Evolutionary conservation across 1,284 basidiomycete genomes (phyloP).

Genomic region (Kwoniella shivajii): DNA sequence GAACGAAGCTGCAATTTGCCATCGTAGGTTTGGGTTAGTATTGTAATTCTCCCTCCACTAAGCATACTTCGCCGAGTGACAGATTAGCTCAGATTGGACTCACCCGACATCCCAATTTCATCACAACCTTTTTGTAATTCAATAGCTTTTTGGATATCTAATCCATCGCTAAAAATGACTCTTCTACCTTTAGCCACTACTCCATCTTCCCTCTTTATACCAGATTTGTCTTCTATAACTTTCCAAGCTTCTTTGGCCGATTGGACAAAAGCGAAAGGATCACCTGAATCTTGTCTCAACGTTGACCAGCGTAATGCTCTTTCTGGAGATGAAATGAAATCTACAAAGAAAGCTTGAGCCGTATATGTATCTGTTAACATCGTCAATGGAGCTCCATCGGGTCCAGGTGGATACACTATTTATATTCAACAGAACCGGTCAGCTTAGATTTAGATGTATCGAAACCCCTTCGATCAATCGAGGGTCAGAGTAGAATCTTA

Average conservation of each 20-base stretch:
- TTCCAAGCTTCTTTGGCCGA: slow-evolving; percentile 67
- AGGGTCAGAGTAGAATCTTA: neutral
- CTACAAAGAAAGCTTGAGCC: slow-evolving; percentile 76
- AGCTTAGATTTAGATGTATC: neutral
- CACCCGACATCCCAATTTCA: slow-evolving; percentile 72
- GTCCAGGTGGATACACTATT: slow-evolving; percentile 62
- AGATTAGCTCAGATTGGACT: slow-evolving; percentile 22
- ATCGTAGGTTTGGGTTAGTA: too few species aligned
- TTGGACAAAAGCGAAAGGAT: slow-evolving; percentile 75
- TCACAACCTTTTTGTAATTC: slow-evolving; percentile 70
- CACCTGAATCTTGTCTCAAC: slow-evolving; percentile 89
- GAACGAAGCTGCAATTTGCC: slow-evolving; percentile 68
- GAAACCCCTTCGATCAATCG: neutral
- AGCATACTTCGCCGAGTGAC: too few species aligned
- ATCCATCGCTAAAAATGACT: slow-evolving; percentile 79
- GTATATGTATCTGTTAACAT: slow-evolving; percentile 94
- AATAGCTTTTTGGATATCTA: slow-evolving; percentile 72
- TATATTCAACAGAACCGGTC: neutral
- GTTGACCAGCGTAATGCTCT: slow-evolving; percentile 73
- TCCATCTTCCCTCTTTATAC: slow-evolving; percentile 60
- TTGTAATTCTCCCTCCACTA: too few species aligned
- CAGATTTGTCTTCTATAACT: slow-evolving; percentile 31
- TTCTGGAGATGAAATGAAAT: slow-evolving; percentile 64
- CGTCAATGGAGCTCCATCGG: slow-evolving; percentile 61
- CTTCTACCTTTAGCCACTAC: slow-evolving; percentile 65